Conservation (phyloP, 2,329 filamentous ascomycete species). For the Myriosclerotinia duriaeana region DNA sequence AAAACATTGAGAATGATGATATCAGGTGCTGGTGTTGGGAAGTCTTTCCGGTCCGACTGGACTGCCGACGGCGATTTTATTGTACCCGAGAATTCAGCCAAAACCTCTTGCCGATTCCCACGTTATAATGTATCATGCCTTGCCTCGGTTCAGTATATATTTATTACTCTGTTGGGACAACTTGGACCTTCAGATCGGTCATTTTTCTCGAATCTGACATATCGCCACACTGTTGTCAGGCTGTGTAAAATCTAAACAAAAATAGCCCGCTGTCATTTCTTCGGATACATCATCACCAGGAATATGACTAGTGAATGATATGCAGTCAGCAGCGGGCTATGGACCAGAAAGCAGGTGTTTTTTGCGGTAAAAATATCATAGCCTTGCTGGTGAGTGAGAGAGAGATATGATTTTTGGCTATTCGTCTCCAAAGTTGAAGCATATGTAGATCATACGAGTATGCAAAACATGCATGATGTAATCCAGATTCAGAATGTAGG, state of each 20-base stretch:
- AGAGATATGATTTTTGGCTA: constrained; percentile 6
- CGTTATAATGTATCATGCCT: background rate
- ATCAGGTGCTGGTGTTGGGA: background rate
- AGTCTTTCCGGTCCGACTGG: constrained; percentile 6
- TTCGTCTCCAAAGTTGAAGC: constrained; percentile 2
- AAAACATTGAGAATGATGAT: background rate
- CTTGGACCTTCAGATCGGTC: constrained; percentile 9
- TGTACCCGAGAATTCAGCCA: constrained; percentile 14
- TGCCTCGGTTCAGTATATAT: background rate
- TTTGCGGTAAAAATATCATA: background rate
- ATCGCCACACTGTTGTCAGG: constrained; percentile 6
- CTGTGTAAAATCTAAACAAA: background rate
- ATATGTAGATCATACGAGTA: background rate
- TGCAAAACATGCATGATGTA: background rate
- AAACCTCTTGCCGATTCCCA: background rate
- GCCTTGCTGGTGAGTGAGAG: background rate
- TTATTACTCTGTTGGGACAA: background rate
- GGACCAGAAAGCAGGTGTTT: background rate
- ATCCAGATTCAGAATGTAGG: background rate
- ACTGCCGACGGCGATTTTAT: constrained; percentile 15
- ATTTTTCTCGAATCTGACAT: constrained; percentile 17
- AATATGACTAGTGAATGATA: constrained; percentile 8
- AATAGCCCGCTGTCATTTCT: background rate
- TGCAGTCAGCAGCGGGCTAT: constrained; percentile 10
- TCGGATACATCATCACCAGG: background rate